Conservation (phyloP, 805 yeast species). For the Naumovozyma baii region DNA sequence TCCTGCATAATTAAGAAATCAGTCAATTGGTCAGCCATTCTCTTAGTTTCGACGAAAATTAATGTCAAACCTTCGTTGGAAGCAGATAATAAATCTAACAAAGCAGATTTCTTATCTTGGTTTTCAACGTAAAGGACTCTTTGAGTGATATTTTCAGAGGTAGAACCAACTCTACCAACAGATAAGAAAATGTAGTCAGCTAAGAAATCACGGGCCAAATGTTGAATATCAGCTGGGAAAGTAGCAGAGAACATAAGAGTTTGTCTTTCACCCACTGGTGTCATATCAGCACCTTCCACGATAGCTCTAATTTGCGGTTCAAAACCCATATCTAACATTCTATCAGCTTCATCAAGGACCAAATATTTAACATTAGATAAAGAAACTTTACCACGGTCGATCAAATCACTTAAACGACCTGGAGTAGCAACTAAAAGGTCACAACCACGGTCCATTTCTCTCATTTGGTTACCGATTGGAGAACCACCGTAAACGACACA, state of each 20-base stretch:
- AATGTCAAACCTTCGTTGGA: conserved; percentile 80
- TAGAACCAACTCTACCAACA: conserved; percentile 98
- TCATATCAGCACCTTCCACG: conserved; percentile 97
- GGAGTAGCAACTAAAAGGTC: conserved; percentile 97
- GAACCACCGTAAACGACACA: conserved; percentile 99
- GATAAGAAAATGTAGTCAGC: conserved; percentile 91
- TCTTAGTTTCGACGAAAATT: conserved; percentile 95
- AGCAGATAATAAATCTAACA: conserved; percentile 76
- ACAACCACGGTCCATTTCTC: conserved; percentile 86
- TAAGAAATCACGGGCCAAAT: conserved; percentile 94
- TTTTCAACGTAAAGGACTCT: conserved; percentile 86
- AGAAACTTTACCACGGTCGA: conserved; percentile 91
- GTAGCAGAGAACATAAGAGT: conserved; percentile 98
- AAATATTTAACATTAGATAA: conserved; percentile 82
- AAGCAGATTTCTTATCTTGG: conserved; percentile 81
- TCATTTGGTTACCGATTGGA: conserved; percentile 77
- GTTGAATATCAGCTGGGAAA: conserved; percentile 95
- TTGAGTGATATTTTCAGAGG: conserved; percentile 97
- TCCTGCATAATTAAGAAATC: conserved; percentile 82
- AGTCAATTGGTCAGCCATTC: conserved; percentile 94
- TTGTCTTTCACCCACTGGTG: conserved; percentile 81
- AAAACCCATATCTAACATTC: conserved; percentile 99
- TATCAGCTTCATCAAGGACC: conserved; percentile 97
- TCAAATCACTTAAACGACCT: conserved; percentile 93
- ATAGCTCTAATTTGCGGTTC: conserved; percentile 98